phyloP scores from a whole-genome alignment of 2,329 filamentous ascomycete genomes.

The Teratosphaeria viscida region DNA sequence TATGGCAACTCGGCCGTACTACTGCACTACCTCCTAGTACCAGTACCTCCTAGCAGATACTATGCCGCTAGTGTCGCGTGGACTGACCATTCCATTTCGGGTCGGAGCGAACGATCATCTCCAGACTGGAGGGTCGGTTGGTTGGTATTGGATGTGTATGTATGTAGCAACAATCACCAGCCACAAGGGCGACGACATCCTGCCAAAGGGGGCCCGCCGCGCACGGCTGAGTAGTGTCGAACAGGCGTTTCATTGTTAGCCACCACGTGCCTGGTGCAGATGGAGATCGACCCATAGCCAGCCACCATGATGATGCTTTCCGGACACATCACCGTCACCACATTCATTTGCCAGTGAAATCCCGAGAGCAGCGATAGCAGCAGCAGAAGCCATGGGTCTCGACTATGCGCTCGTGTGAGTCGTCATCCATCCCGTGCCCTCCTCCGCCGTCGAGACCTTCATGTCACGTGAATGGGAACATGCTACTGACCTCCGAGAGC shows the following conservation, averaged over 20 bases:
- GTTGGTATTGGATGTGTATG: no score
- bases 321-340: neutral
- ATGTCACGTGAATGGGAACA: neutral
- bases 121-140: neutral
- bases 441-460: neutral
- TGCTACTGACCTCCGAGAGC: neutral
- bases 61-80: neutral
- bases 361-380: neutral
- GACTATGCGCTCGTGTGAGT: conserved; percentile 55
- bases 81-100: neutral
- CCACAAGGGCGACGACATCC: neutral
- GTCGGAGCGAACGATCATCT: neutral
- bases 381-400: conserved; percentile 38
- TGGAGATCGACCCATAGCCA: neutral
- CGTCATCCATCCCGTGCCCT: conserved; percentile 1
- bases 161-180: neutral
- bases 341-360: neutral
- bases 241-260: neutral
- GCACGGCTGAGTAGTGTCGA: neutral
- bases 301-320: neutral
- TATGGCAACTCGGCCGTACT: neutral
- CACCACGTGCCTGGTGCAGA: neutral
- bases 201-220: neutral
- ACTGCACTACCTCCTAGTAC: no score
- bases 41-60: neutral